These are phyloP conservation scores for Aspergillus intermedius DNA, from an alignment of 2,329 filamentous ascomycete species.

Conservation along the genomic window DNA sequence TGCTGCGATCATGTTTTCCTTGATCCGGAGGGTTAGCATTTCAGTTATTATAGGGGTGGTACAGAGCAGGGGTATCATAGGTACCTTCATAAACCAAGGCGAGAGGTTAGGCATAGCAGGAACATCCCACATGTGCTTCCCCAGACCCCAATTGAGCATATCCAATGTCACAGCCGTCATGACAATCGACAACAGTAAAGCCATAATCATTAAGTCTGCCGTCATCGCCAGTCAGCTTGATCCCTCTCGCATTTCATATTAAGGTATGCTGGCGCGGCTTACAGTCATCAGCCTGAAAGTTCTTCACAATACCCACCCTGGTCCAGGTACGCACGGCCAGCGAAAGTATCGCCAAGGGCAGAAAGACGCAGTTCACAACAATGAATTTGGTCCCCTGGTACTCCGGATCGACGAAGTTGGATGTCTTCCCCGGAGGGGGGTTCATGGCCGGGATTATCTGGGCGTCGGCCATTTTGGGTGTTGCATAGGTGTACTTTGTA, in stretches of 20 bases:
- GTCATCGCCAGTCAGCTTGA: background rate
- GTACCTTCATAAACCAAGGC: conserved; percentile 19
- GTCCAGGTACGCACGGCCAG: conserved; percentile 20
- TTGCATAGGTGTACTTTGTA: background rate
- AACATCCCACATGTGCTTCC: conserved; percentile 25
- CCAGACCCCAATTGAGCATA: conserved; percentile 21
- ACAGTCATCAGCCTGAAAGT: conserved; percentile 20
- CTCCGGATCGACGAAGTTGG: conserved; percentile 23
- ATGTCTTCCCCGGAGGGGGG: conserved; percentile 18
- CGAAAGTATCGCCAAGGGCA: conserved; percentile 16
- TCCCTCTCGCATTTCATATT: no score
- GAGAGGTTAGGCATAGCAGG: conserved; percentile 9
- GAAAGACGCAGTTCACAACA: conserved; percentile 22
- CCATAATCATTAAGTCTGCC: conserved; percentile 19
- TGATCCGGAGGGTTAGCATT: no score
- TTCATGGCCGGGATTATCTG: conserved; percentile 16
- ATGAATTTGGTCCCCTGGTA: conserved; percentile 17
- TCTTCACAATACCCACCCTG: conserved; percentile 18
- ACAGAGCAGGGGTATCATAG: background rate
- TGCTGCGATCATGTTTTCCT: conserved; percentile 23
- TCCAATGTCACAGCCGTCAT: conserved; percentile 1
- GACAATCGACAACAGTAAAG: conserved; percentile 9
- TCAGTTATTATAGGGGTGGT: no score
- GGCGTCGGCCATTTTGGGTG: conserved; percentile 9
- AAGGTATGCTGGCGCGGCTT: no score